Conservation (phyloP, 1,284 basidiomycete species). For the Rhodotorula sp. region DNA sequence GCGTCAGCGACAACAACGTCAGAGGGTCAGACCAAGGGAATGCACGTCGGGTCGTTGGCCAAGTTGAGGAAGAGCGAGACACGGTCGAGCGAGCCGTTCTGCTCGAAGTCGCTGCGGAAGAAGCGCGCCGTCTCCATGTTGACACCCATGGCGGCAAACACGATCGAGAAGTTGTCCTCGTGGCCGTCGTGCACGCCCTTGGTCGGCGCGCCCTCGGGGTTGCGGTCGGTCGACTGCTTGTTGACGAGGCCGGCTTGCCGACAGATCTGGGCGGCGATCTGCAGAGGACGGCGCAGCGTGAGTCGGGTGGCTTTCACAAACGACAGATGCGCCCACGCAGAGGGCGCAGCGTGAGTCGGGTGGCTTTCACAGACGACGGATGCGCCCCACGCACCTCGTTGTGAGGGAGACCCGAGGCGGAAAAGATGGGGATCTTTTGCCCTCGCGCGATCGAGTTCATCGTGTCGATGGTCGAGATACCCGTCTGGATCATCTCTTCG, state of each 20-base stretch:
- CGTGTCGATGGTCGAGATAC: slow-evolving; percentile 97
- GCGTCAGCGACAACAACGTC: background rate
- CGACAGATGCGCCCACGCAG: slow-evolving; percentile 15
- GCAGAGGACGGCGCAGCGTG: slow-evolving; percentile 12
- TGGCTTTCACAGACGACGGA: background rate
- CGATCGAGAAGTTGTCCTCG: slow-evolving; percentile 99
- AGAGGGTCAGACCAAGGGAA: slow-evolving; percentile 9
- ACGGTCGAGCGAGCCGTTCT: slow-evolving; percentile 95
- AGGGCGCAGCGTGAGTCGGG: background rate
- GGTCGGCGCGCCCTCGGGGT: slow-evolving; percentile 63
- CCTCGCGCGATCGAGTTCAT: slow-evolving; percentile 99
- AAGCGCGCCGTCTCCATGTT: slow-evolving; percentile 99
- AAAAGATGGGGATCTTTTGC: slow-evolving; percentile 99
- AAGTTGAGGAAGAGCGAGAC: slow-evolving; percentile 98
- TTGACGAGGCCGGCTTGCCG: slow-evolving; percentile 98
- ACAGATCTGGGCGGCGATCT: slow-evolving; percentile 99
- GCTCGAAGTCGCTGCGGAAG: slow-evolving; percentile 99
- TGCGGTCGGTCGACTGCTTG: slow-evolving; percentile 46
- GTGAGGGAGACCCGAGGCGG: slow-evolving; percentile 96
- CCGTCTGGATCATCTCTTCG: slow-evolving; percentile 99
- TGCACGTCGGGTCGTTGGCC: slow-evolving; percentile 93
- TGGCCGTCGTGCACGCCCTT: slow-evolving; percentile 98
- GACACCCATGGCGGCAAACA: slow-evolving; percentile 99
- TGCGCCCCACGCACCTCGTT: slow-evolving; percentile 70
- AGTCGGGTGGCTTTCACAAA: too few species aligned